These are phyloP conservation scores for Sugiyamaella neomexicana DNA, from an alignment of 1,139 yeast species.

Conservation along the genomic window DNA sequence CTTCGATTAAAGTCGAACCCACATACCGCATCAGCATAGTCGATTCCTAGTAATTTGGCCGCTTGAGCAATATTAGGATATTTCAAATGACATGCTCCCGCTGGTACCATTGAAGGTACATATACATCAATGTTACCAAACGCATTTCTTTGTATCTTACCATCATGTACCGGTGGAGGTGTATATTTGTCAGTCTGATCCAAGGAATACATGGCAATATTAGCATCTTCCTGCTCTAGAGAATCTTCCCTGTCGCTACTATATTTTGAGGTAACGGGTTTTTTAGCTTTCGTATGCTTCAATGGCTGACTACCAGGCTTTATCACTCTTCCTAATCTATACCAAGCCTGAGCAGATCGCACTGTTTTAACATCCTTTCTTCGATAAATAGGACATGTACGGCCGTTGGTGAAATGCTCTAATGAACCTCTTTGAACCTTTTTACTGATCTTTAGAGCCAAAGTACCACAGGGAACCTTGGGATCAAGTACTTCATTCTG, in stretches of 20 bases:
- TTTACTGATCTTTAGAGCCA: constrained; percentile 40
- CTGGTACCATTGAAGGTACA: constrained; percentile 73
- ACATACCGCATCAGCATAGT: constrained; percentile 83
- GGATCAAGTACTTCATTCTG: constrained; percentile 73
- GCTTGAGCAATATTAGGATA: constrained; percentile 63
- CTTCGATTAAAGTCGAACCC: constrained; percentile 70
- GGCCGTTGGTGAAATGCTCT: constrained; percentile 2
- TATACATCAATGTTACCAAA: constrained; percentile 77
- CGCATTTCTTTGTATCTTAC: constrained; percentile 63
- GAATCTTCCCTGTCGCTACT: constrained; percentile 44
- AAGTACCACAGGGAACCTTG: constrained; percentile 71
- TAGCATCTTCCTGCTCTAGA: constrained; percentile 45
- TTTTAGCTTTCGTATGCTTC: constrained; percentile 44
- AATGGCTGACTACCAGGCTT: constrained; percentile 70
- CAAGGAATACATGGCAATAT: constrained; percentile 63
- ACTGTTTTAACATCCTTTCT: constrained; percentile 63
- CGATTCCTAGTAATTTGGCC: constrained; percentile 66
- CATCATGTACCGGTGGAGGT: constrained; percentile 55
- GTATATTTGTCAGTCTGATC: constrained; percentile 64
- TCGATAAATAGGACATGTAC: constrained; percentile 54
- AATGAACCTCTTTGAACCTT: constrained; percentile 4
- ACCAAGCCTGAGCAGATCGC: constrained; percentile 84
- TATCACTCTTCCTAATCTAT: constrained; percentile 71
- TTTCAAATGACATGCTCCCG: constrained; percentile 66
- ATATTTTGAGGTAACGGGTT: constrained; percentile 17